Evolutionary conservation across 2,329 filamentous ascomycete species (phyloP).

Genomic region (Aspergillus ochraceus): DNA sequence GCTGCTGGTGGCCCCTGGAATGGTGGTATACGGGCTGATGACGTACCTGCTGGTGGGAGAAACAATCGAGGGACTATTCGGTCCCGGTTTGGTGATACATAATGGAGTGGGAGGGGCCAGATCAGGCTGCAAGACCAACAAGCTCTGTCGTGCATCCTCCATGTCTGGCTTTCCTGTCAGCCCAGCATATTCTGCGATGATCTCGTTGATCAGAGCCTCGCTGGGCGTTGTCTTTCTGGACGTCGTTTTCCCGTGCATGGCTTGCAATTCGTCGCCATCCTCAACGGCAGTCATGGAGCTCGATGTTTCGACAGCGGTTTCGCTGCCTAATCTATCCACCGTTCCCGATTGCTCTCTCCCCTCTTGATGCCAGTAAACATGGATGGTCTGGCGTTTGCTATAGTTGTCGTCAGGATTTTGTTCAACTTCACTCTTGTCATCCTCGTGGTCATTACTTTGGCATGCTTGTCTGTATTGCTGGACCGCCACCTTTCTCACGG

Average conservation of each 20-base stretch:
- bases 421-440: neutral
- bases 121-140: neutral
- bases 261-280: neutral
- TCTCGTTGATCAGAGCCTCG: neutral
- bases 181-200: neutral
- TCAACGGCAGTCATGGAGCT: neutral
- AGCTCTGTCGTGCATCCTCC: neutral
- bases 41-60: neutral
- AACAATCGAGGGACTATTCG: neutral
- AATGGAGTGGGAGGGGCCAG: neutral
- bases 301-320: neutral
- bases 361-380: neutral
- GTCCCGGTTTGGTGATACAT: neutral
- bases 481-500: neutral
- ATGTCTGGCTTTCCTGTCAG: neutral
- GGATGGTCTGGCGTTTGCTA: neutral
- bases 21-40: no score
- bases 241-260: neutral
- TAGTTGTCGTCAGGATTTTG: neutral
- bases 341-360: neutral
- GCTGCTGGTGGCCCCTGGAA: no score
- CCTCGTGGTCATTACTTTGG: neutral
- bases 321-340: neutral
- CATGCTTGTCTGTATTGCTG: neutral
- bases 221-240: neutral